Evolutionary conservation across 805 yeast genomes (phyloP).

Genomic region (Saccharomycopsis amapae): DNA sequence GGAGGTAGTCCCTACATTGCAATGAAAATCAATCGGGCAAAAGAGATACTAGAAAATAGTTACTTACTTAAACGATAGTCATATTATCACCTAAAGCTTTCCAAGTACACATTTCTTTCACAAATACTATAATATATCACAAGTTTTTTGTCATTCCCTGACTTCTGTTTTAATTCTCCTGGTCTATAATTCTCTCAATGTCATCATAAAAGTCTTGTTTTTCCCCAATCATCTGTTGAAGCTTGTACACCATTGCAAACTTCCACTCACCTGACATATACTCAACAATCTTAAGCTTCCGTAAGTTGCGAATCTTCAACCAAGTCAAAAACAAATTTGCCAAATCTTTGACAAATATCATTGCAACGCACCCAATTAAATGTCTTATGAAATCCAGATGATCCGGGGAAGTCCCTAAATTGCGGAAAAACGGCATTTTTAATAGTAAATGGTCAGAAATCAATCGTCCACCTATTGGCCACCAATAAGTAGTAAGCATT

Average conservation of each 20-base stretch:
- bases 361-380: conserved; percentile 30
- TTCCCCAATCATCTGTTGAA: not conserved
- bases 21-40: conserved; percentile 81
- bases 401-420: conserved; percentile 31
- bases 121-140: too few relatives aligned
- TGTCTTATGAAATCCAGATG: conserved; percentile 31
- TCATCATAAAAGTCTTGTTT: not conserved
- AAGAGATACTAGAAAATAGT: conserved; percentile 67
- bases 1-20: conserved; percentile 83
- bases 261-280: conserved; percentile 7
- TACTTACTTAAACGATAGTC: conserved; percentile 30
- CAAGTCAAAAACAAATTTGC: conserved; percentile 29
- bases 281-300: conserved; percentile 21
- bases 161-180: too few relatives aligned
- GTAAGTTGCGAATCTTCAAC: conserved; percentile 27
- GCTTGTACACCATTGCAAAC: not conserved
- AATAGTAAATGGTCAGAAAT: conserved; percentile 24
- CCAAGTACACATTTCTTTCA: too few relatives aligned
- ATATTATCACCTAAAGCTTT: too few relatives aligned
- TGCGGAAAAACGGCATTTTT: conserved; percentile 24
- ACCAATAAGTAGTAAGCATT: conserved; percentile 27
- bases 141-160: too few relatives aligned
- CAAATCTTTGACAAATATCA: conserved; percentile 29
- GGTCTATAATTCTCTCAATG: not conserved
- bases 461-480: conserved; percentile 31